Evolutionary conservation across 2,329 filamentous ascomycete species (phyloP).

Genomic region (Metarhizium anisopliae): DNA sequence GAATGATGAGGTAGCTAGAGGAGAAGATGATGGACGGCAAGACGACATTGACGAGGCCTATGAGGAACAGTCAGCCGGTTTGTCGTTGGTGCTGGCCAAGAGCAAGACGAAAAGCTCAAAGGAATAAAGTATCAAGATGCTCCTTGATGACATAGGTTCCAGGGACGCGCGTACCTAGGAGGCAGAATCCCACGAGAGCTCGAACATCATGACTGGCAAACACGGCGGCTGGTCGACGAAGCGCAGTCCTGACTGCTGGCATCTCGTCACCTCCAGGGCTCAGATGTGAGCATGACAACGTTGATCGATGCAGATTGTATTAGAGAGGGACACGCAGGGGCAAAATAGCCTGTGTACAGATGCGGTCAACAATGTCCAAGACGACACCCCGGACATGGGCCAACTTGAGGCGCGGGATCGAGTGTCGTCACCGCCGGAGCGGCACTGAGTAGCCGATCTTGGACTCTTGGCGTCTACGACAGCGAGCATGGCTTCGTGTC

Average conservation of each 20-base stretch:
- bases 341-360: too few species aligned
- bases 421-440: not conserved
- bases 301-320: too few species aligned
- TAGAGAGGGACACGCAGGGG: too few species aligned
- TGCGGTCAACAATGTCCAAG: too few species aligned
- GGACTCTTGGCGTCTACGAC: not conserved
- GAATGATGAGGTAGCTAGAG: constrained; percentile 26
- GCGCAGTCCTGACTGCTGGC: not conserved
- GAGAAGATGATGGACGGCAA: constrained; percentile 22
- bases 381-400: too few species aligned
- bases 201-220: not conserved
- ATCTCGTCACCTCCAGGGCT: not conserved
- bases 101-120: too few species aligned
- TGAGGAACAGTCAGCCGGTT: not conserved
- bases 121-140: too few species aligned
- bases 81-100: too few species aligned
- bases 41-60: constrained; percentile 22
- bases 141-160: too few species aligned
- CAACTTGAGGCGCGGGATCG: not conserved
- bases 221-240: not conserved
- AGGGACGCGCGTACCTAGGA: not conserved
- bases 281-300: not conserved
- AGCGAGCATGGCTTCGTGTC: not conserved
- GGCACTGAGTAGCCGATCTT: not conserved
- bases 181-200: not conserved